These are phyloP conservation scores for Nakazawaea wickerhamii DNA, from an alignment of 805 yeast genomes.

Conservation along the genomic window DNA sequence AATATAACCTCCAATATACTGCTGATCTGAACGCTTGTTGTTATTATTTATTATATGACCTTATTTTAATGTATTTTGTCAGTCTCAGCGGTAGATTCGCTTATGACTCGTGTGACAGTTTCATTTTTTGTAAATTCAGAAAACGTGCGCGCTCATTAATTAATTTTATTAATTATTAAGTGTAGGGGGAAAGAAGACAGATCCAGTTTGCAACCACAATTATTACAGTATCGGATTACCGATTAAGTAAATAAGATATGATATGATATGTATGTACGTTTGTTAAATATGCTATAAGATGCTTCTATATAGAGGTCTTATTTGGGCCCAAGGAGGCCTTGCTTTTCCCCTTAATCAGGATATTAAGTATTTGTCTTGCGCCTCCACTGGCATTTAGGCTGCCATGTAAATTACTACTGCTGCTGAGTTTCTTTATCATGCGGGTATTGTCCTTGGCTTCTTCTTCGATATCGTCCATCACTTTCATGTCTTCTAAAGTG, in stretches of 20 bases:
- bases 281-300: too few relatives aligned
- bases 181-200: too few relatives aligned
- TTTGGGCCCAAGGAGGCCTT: too few relatives aligned
- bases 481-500: background rate
- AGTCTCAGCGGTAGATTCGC: background rate
- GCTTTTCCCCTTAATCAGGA: constrained; percentile 8
- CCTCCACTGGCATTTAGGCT: background rate
- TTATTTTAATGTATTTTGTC: background rate
- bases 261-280: too few relatives aligned
- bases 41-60: background rate
- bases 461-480: constrained; percentile 6
- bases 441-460: background rate
- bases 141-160: constrained; percentile 8
- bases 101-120: background rate
- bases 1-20: too few relatives aligned
- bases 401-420: background rate
- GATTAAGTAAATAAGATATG: too few relatives aligned
- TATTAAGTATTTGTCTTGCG: background rate
- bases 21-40: too few relatives aligned
- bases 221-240: too few relatives aligned
- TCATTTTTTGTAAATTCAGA: background rate
- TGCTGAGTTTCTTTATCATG: constrained; percentile 2
- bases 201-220: too few relatives aligned
- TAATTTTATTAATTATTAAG: too few relatives aligned
- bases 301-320: too few relatives aligned